These are phyloP conservation scores for Nicotiana noctiflora DNA, from an alignment of 257 asterid genomes.

Conservation along the genomic window DNA sequence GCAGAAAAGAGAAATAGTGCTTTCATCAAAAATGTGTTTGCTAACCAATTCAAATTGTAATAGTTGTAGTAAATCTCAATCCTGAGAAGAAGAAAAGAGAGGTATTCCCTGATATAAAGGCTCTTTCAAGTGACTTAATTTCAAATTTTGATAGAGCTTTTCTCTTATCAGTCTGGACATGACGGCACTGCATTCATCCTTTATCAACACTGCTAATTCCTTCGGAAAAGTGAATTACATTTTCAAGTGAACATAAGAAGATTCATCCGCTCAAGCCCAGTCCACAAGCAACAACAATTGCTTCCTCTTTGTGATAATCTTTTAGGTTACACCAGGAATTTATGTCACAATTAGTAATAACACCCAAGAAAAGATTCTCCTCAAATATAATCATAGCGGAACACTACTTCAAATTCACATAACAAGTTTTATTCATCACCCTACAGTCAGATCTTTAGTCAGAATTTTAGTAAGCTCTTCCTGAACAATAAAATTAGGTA, in stretches of 20 bases:
- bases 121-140: neutral
- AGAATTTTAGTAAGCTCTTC: neutral
- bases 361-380: neutral
- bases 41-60: neutral
- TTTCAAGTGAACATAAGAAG: neutral
- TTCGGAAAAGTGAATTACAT: neutral
- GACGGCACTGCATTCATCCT: neutral
- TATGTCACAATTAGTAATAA: neutral
- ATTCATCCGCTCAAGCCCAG: neutral
- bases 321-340: neutral
- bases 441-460: neutral
- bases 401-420: neutral
- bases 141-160: neutral
- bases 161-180: neutral
- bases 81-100: neutral
- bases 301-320: neutral
- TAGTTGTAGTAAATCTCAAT: neutral
- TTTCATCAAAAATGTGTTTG: neutral
- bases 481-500: neutral
- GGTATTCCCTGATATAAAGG: neutral
- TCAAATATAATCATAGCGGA: neutral
- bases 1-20: neutral
- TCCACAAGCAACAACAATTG: neutral
- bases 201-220: neutral
- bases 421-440: constrained; percentile 1